These are phyloP conservation scores for Pleurostoma richardsiae DNA, from an alignment of 2,329 filamentous ascomycete genomes.

Conservation along the genomic window DNA sequence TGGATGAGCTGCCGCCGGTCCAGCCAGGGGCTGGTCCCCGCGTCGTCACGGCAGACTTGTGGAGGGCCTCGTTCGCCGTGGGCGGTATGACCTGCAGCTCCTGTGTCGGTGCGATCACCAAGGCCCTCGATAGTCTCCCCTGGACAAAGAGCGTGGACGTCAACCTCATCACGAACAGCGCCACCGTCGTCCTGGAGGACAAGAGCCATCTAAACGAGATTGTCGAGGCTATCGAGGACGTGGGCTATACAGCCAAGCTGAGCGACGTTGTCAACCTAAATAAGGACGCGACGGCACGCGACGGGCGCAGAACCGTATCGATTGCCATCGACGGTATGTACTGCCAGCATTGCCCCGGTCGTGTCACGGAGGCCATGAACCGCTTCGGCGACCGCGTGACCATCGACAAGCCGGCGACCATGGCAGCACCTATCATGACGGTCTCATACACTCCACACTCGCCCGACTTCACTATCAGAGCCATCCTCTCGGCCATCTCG, in stretches of 20 bases:
- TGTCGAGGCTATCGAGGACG: conserved; percentile 48
- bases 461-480: conserved; percentile 68
- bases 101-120: conserved; percentile 58
- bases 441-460: conserved; percentile 64
- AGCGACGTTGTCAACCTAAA: conserved; percentile 38
- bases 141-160: conserved; percentile 55
- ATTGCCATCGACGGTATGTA: conserved; percentile 68
- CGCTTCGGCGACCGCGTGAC: conserved; percentile 45
- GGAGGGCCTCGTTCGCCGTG: conserved; percentile 51
- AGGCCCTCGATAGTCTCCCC: conserved; percentile 50
- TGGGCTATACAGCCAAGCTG: conserved; percentile 62
- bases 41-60: conserved; percentile 18
- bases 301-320: conserved; percentile 49
- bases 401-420: conserved; percentile 49
- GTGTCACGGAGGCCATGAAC: conserved; percentile 48
- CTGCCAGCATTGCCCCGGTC: conserved; percentile 65
- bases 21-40: neutral
- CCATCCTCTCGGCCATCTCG: conserved; percentile 64
- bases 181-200: conserved; percentile 50
- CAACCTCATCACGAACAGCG: conserved; percentile 65
- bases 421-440: conserved; percentile 61
- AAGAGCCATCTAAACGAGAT: conserved; percentile 38
- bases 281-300: conserved; percentile 15
- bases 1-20: neutral
- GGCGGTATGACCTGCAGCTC: conserved; percentile 70